Evolutionary conservation across 495 filamentous ascomycete genomes (phyloP), one percentile per base, ranked within the genome.

Genomic region (Pyrenula massariospora): DNA sequence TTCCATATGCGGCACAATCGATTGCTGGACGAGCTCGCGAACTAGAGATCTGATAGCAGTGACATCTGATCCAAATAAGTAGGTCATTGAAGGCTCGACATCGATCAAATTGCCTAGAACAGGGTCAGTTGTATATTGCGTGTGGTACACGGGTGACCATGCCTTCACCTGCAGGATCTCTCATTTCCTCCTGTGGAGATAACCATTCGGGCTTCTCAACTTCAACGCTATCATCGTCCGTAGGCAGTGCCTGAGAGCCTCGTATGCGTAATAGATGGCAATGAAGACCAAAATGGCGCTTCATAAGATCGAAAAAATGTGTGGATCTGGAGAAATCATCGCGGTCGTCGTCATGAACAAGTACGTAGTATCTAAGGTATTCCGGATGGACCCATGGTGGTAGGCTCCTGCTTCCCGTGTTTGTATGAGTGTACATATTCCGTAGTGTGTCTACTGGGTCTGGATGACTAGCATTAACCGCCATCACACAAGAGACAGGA

Each of bases 331-430:
- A 77, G 53, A 96, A 93, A 63, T 97, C 91, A 63, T 95, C 91
- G 48, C 78, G 80, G 59, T 97, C 94, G 66, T 98, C 93, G 61
- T 98, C 93, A 62, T 98, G 94, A n/a, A 98, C 83, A 22, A 98
- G 76, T 15, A 98, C 87, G 69, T 98, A 97, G 65, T 98, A 98
- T 55, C 93, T 79, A 54, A 98, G 77, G 66, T 88, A 96, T 36
- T 96, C 91, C 23, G 82, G 83, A 60, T 92, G 80, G 0, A 96
- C 84, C 85, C 90, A 98, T 21, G 75, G 72, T 1, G 93, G 92
- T 57, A 91, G 64, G 50, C 79, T 72, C 58, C 74, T 77, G 50
- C 81, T 78, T 0, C 89, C 88, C 36, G 77, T 77, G 50, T 77
- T 86, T 15, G 89, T 91, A 54, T 87, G 83, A 5, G 73, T 76